Evolutionary conservation across 1,284 basidiomycete species (phyloP).

Genomic region (Ceratobasidium sp.): DNA sequence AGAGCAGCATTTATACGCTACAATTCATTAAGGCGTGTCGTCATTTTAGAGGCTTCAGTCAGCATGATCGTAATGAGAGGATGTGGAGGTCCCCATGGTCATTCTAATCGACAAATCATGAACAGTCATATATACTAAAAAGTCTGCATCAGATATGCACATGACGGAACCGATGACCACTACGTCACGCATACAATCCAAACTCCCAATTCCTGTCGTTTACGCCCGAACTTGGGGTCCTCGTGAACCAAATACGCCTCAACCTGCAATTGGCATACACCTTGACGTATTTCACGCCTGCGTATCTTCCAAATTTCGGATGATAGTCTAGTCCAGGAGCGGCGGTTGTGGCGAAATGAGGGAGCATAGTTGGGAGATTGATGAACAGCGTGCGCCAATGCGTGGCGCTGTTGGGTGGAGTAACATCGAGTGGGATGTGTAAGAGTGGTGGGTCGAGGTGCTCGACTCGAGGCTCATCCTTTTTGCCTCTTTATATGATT

Average conservation of each 20-base stretch:
- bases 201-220: slow-evolving; percentile 70
- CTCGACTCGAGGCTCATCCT: slow-evolving; percentile 67
- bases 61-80: neutral
- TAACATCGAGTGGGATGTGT: slow-evolving; percentile 76
- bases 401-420: slow-evolving; percentile 55
- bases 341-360: slow-evolving; percentile 60
- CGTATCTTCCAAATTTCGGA: slow-evolving; percentile 58
- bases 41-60: neutral
- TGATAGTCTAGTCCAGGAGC: slow-evolving; percentile 27
- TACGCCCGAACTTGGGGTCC: slow-evolving; percentile 51
- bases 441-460: slow-evolving; percentile 61
- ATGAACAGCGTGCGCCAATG: slow-evolving; percentile 74
- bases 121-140: neutral
- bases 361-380: slow-evolving; percentile 65
- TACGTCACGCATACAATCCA: slow-evolving; percentile 54
- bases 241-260: slow-evolving; percentile 78
- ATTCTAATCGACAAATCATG: neutral
- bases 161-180: too few relatives aligned
- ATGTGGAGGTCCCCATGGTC: neutral
- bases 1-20: neutral
- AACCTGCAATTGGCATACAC: slow-evolving; percentile 84
- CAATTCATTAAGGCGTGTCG: neutral
- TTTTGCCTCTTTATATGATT: slow-evolving; percentile 13
- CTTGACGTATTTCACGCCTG: slow-evolving; percentile 72
- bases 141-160: too few relatives aligned